Base-by-base conservation (phyloP, 371 early-diverging fungal species). In the Lichtheimia corymbifera region DNA sequence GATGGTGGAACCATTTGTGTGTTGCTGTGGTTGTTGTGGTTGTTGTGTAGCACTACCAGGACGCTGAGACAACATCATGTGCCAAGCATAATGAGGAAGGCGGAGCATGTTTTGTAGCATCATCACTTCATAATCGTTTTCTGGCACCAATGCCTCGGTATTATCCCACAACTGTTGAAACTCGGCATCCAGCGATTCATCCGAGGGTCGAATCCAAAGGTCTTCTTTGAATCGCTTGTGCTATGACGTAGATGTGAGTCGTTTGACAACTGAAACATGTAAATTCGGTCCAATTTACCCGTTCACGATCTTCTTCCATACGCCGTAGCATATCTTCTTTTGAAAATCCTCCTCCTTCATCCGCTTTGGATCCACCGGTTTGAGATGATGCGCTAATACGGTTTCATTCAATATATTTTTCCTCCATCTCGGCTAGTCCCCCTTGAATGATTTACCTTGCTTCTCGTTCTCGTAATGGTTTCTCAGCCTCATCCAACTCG, bases 231-330 rank as follows among this genome's bases (percentile, higher is more conserved):
- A 75, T 41, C 86, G 70, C 59, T 91, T 91, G 60, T 89, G 90
- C 78, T 87, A 72, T 24, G 17, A 18, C n/a, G 14, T 30, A n/a
- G 14, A 22, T 40, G 35, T 17, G 28, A 17, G 14, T 50, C 14
- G 35, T 35, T 35, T 35, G 35, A 11, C 11, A 35, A 35, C 35
- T 35, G 35, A 35, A 35, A 35, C 35, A 35, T 56, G 11, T 24
- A 15, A 14, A 1, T 35, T 5, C 15, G 18, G 9, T 28, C 7
- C 12, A 15, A 20, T 64, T 67, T 70, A 79, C 79, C 61, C 90
- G 77, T 64, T 92, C 91, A 56, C 92, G 76, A 61, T 92, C 92
- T 65, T 92, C 91, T 59, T 92, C 92, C 75, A 92, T 91, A 27
- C 91, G 80, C 47, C 80, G 76, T 57, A 90, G 51, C 15, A 92